Conservation (phyloP, 345 rosid genomes). For the Eutrema heterophyllum region DNA sequence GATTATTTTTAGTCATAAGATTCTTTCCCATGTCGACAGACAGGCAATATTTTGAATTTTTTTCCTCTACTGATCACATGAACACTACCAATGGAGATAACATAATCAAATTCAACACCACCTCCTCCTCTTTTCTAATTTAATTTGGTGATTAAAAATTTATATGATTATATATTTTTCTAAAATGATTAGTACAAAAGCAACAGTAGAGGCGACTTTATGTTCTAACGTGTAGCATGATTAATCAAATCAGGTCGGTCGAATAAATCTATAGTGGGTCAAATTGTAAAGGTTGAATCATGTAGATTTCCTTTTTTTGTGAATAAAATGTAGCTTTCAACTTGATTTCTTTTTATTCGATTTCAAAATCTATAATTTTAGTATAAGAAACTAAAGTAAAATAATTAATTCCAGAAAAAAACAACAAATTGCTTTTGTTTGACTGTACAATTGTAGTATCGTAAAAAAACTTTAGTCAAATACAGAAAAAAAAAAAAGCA, state of each 20-base stretch:
- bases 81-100: slow-evolving; percentile 29
- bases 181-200: slow-evolving; percentile 12
- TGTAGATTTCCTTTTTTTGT: slow-evolving; percentile 19
- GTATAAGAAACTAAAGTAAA: no score
- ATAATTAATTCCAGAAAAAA: no score
- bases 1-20: slow-evolving; percentile 18
- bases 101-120: slow-evolving; percentile 34
- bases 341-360: background rate
- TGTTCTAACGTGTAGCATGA: slow-evolving; percentile 31
- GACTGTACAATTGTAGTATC: no score
- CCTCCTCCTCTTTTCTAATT: slow-evolving; percentile 18
- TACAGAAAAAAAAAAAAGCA: background rate
- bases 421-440: no score
- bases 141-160: background rate
- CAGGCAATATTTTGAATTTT: slow-evolving; percentile 12
- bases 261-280: slow-evolving; percentile 30
- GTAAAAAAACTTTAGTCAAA: no score
- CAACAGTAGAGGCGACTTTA: slow-evolving; percentile 35
- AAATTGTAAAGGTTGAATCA: slow-evolving; percentile 34
- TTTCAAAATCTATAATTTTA: no score
- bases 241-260: slow-evolving; percentile 36
- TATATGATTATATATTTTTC: background rate
- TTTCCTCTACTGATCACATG: slow-evolving; percentile 28
- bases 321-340: slow-evolving; percentile 7
- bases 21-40: slow-evolving; percentile 22